phyloP scores from a whole-genome alignment of 228 moss, liverwort and hornwort species.

The Sphagnum fallax region DNA sequence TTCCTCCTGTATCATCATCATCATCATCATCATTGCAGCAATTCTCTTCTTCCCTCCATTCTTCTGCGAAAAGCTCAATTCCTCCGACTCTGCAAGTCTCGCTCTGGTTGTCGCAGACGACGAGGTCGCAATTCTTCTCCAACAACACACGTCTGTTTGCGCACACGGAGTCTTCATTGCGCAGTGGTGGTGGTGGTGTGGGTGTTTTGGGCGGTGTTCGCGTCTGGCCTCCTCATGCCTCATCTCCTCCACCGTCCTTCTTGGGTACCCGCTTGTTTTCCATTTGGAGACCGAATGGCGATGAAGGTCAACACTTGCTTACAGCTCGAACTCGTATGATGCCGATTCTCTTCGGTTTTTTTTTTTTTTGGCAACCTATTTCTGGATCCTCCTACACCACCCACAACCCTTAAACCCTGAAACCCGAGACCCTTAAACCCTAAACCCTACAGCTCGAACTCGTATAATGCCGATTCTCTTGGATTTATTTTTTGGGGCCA shows the following conservation, averaged over 20 bases:
- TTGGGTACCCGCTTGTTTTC: slow-evolving; percentile 31
- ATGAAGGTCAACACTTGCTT: slow-evolving; percentile 27
- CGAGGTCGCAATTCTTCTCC: slow-evolving; percentile 18
- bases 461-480: no score
- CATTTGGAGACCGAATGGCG: slow-evolving; percentile 48
- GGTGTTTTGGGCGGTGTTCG: slow-evolving; percentile 4
- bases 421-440: neutral
- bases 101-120: neutral
- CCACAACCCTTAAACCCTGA: neutral
- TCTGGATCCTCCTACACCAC: neutral
- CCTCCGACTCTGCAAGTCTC: no score
- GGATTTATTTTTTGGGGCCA: no score
- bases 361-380: neutral
- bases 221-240: slow-evolving; percentile 3
- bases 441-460: neutral
- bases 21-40: no score
- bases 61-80: no score
- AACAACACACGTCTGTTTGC: slow-evolving; percentile 8
- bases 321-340: neutral
- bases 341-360: neutral
- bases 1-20: no score
- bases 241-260: slow-evolving; percentile 20
- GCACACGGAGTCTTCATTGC: slow-evolving; percentile 16
- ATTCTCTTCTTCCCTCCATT: no score
- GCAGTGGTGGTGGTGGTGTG: neutral